These are phyloP conservation scores for Mycena leptocephala DNA, from an alignment of 768 basidiomycete species.

Conservation along the genomic window DNA sequence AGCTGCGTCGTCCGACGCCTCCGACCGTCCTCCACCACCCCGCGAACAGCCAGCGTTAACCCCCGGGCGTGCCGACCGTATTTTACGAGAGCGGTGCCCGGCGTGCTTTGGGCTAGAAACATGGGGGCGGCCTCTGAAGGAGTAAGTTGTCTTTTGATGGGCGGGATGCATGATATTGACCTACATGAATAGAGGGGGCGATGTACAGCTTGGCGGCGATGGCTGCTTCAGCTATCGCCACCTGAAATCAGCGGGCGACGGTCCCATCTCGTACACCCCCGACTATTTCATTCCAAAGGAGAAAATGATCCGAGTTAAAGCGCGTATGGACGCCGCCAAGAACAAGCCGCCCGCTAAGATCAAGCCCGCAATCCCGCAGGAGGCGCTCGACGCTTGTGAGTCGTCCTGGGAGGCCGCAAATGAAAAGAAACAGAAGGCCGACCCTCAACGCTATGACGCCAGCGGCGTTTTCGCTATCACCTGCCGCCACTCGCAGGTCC, in stretches of 20 bases:
- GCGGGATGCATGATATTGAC: constrained; percentile 46
- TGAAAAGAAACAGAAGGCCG: constrained; percentile 47
- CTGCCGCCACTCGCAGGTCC: too few relatives aligned
- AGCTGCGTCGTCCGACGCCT: too few relatives aligned
- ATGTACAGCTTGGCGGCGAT: too few relatives aligned
- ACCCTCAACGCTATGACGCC: constrained; percentile 47
- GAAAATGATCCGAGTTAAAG: constrained; percentile 50
- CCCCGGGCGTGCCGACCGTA: constrained; percentile 24
- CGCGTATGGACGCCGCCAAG: constrained; percentile 40
- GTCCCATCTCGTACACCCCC: constrained; percentile 49
- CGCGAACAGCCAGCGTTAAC: neutral
- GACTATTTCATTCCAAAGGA: constrained; percentile 50
- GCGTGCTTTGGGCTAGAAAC: constrained; percentile 49
- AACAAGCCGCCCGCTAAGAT: constrained; percentile 29
- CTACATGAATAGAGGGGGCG: constrained; percentile 41
- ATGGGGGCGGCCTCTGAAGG: constrained; percentile 41
- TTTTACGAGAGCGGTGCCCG: constrained; percentile 48
- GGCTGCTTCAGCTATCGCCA: constrained; percentile 58
- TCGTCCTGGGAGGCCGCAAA: constrained; percentile 49
- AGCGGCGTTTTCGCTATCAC: constrained; percentile 55
- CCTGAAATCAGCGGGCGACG: constrained; percentile 44
- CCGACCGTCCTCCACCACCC: too few relatives aligned
- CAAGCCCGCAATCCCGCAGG: constrained; percentile 45
- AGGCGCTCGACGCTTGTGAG: constrained; percentile 54
- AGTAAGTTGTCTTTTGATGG: constrained; percentile 38